Conservation (phyloP, 306 rosid species). For the Rosa rugosa region DNA sequence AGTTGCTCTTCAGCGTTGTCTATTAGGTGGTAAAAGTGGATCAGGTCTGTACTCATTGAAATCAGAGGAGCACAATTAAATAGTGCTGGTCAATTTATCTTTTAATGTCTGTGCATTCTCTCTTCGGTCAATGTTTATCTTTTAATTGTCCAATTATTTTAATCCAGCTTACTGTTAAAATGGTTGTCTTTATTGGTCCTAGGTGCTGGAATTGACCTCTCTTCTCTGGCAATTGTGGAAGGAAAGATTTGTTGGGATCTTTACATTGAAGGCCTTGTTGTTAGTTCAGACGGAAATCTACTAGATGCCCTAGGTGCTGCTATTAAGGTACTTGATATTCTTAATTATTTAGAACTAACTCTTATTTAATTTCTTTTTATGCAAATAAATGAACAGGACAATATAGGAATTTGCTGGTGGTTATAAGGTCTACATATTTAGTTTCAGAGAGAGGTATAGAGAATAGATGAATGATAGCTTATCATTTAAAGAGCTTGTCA, state of each 20-base stretch:
- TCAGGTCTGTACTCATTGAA: constrained; percentile 15
- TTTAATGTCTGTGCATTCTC: constrained; percentile 2
- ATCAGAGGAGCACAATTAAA: background rate
- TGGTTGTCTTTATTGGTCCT: constrained; percentile 16
- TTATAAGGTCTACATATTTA: background rate
- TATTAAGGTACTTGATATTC: constrained; percentile 60
- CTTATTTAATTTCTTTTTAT: background rate
- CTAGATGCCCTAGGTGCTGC: constrained; percentile 89
- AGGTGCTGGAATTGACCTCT: constrained; percentile 88
- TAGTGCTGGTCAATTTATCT: background rate
- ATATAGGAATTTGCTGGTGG: background rate
- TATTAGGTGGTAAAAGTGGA: constrained; percentile 34
- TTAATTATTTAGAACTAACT: background rate
- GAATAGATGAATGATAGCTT: background rate
- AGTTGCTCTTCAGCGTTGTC: constrained; percentile 60
- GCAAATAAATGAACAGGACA: background rate
- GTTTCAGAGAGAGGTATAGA: background rate
- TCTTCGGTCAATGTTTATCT: background rate
- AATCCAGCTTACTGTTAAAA: constrained; percentile 4
- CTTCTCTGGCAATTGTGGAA: constrained; percentile 62
- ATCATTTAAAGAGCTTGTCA: background rate
- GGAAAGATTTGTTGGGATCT: constrained; percentile 96
- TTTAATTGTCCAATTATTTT: background rate
- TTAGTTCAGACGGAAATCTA: constrained; percentile 84
- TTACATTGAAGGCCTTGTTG: constrained; percentile 82